These are phyloP conservation scores for Pochonia chlamydosporia DNA, from an alignment of 2,329 filamentous ascomycete species.

Conservation along the genomic window DNA sequence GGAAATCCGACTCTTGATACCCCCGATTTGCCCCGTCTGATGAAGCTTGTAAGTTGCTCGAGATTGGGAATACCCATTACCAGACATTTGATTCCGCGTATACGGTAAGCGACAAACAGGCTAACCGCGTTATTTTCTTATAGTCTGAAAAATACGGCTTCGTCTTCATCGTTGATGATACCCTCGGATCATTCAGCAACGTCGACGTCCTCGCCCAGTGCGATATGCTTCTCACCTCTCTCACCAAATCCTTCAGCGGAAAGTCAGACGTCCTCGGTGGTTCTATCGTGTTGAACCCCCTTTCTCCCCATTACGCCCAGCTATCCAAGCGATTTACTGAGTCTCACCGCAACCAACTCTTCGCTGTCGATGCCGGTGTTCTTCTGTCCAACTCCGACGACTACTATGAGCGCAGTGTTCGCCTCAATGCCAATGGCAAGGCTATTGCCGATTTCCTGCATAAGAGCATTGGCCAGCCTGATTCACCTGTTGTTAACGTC, in stretches of 20 bases:
- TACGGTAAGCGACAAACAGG: no score
- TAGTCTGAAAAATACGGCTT: constrained; percentile 37
- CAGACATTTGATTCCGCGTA: no score
- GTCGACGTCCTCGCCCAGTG: constrained; percentile 42
- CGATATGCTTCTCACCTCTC: constrained; percentile 44
- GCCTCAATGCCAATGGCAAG: constrained; percentile 38
- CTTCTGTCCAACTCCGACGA: constrained; percentile 39
- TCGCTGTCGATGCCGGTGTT: constrained; percentile 36
- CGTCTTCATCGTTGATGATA: constrained; percentile 43
- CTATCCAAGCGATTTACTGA: constrained; percentile 26
- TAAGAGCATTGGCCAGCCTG: constrained; percentile 15
- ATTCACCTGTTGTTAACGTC: constrained; percentile 32
- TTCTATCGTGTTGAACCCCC: constrained; percentile 42
- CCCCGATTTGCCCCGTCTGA: constrained; percentile 27
- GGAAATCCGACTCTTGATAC: constrained; percentile 30
- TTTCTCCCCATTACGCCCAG: constrained; percentile 31
- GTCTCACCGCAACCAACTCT: constrained; percentile 38
- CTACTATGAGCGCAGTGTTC: constrained; percentile 32
- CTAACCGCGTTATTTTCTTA: neutral
- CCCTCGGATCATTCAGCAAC: constrained; percentile 40
- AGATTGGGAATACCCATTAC: no score
- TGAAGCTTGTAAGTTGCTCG: constrained; percentile 28
- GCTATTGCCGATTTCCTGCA: constrained; percentile 35
- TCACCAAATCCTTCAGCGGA: constrained; percentile 56
- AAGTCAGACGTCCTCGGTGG: constrained; percentile 50